Base-by-base conservation (phyloP, 148 eudicot species). In the Suaeda aralocaspica region DNA sequence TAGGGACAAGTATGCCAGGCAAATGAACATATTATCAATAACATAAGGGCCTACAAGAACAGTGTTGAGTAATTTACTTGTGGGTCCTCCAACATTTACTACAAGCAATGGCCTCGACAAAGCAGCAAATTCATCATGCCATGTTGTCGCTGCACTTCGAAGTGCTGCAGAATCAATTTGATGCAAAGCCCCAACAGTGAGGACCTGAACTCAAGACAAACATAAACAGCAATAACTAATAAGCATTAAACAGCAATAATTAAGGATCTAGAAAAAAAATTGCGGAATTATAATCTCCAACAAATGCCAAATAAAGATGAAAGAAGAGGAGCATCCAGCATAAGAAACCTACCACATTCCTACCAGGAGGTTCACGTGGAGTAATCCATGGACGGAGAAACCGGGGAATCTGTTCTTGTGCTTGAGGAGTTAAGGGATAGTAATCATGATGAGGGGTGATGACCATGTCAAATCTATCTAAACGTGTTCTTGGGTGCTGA, bases 41-140 rank as follows among this genome's bases (percentile, higher is more conserved):
- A 21, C 45, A 61, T 34, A 61, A 61, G 13, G 36, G 67, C 15
- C 49, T 63, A 42, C 28, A 63, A 41, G 2, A 50, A 24, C 50
- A 63, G 22, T 22, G 48, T 5, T 5, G 19, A 63, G 67, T 21
- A 55, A 44, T 36, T 74, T 87, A 94, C 98, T 81, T 91, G 97
- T 84, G 29, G 98, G 97, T 30, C 98, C 98, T 66, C 98, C 98
- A 66, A 94, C 78, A 72, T 86, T 94, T 68, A 94, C 98, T 60
- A 94, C 98, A 22, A 94, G 88, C 81, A 94, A 83, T 25, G 98
- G 98, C 75, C 84, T 91, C 24, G 92, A 84, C 67, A 94, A 69
- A 68, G 87, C 76, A 59, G 91, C 91, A 81, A 94, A 86, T 86
- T 91, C 98, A 64, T 94, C 88, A 70, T 94, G 98, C 98, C 98